These are phyloP conservation scores for Angomonas ambiguus DNA, from an alignment of 208 protist species.

Conservation along the genomic window DNA sequence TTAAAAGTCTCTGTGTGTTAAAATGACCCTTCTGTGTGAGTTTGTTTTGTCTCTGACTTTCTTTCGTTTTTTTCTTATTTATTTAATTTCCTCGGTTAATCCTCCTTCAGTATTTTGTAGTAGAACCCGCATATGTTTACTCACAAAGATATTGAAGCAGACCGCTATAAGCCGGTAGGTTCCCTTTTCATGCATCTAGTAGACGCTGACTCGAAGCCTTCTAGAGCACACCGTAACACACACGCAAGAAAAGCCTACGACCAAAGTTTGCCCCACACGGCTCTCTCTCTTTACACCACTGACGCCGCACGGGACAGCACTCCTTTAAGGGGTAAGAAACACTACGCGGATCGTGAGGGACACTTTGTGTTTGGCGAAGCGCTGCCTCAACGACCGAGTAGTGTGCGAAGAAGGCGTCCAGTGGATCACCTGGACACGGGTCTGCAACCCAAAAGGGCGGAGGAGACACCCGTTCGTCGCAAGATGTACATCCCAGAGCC, in stretches of 20 bases:
- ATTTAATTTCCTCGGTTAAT: too few relatives aligned
- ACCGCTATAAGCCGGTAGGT: conserved; percentile 48
- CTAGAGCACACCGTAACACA: conserved; percentile 24
- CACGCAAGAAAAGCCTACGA: conserved; percentile 22
- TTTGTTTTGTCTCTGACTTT: background rate
- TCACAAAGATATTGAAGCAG: conserved; percentile 42
- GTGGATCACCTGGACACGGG: conserved; percentile 31
- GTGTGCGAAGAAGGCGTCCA: background rate
- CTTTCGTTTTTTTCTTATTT: background rate
- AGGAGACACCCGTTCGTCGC: conserved; percentile 19
- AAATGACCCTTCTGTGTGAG: too few relatives aligned
- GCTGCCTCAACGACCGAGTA: background rate
- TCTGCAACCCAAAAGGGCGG: conserved; percentile 21
- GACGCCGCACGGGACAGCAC: conserved; percentile 15
- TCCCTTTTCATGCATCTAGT: conserved; percentile 63
- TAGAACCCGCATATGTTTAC: conserved; percentile 24
- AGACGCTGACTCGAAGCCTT: conserved; percentile 39
- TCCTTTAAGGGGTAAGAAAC: conserved; percentile 25
- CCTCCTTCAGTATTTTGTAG: background rate
- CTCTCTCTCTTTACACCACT: conserved; percentile 42
- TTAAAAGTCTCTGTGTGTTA: too few relatives aligned
- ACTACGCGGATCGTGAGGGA: conserved; percentile 17
- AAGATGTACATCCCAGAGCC: conserved; percentile 33
- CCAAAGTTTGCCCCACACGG: conserved; percentile 53
- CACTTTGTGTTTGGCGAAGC: conserved; percentile 16